phyloP scores from a whole-genome alignment of 2,329 filamentous ascomycete genomes.

The Nigrospora osmanthi region DNA sequence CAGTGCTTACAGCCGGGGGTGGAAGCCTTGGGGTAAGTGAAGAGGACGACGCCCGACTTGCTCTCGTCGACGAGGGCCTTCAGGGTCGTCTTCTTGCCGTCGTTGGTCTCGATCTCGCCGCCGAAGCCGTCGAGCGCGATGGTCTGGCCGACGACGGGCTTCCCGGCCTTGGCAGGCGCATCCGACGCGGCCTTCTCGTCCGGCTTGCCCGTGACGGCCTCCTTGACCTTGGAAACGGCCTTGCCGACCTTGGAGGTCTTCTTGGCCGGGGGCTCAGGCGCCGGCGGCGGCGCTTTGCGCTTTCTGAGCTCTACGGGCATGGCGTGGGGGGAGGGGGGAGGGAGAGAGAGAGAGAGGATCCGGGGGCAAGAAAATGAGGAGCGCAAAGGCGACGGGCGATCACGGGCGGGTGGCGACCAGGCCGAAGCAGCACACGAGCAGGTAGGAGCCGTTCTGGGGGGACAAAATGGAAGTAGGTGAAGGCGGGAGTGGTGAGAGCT shows the following conservation, averaged over 20 bases:
- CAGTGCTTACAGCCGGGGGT: conserved; percentile 80
- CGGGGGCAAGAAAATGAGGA: conserved; percentile 3
- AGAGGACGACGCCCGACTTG: conserved; percentile 79
- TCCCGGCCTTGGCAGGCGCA: conserved; percentile 22
- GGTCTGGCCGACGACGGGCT: conserved; percentile 45
- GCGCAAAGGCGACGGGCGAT: conserved; percentile 5
- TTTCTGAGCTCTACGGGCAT: conserved; percentile 38
- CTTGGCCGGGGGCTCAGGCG: conserved; percentile 27
- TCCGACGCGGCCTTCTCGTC: conserved; percentile 10
- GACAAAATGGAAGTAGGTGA: conserved; percentile 10
- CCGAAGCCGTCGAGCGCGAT: conserved; percentile 54
- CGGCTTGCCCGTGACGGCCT: conserved; percentile 20
- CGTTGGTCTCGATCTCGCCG: conserved; percentile 75
- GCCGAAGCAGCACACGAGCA: conserved; percentile 3
- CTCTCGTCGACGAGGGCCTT: conserved; percentile 76
- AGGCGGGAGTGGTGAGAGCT: conserved; percentile 12
- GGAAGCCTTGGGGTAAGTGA: conserved; percentile 92
- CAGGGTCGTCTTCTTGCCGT: conserved; percentile 72
- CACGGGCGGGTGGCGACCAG: conserved; percentile 11
- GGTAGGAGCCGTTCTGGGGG: conserved; percentile 6
- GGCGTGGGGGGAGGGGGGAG: conserved; percentile 5
- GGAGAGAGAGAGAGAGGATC: too few species aligned
- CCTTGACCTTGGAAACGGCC: conserved; percentile 28
- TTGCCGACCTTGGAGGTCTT: conserved; percentile 33
- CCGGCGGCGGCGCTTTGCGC: conserved; percentile 33